phyloP scores from a whole-genome alignment of 306 rosid genomes.

The Morella rubra region DNA sequence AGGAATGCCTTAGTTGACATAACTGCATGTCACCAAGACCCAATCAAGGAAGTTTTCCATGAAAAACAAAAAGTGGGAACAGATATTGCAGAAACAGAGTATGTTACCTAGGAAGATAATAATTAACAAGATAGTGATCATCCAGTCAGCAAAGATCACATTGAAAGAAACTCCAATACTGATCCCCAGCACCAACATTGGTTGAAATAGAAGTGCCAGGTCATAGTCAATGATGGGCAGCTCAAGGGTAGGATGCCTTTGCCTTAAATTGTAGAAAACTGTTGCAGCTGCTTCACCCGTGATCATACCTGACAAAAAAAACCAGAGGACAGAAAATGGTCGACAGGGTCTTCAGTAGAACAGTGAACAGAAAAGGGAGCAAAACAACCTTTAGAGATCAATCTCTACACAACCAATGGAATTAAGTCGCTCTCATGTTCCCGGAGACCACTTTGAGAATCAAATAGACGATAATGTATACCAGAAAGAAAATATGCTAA shows the following conservation, averaged over 20 bases:
- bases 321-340: not conserved
- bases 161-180: conserved; percentile 79
- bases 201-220: conserved; percentile 69
- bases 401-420: not conserved
- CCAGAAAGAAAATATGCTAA: too few relatives aligned
- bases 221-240: conserved; percentile 71
- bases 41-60: not conserved
- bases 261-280: conserved; percentile 62
- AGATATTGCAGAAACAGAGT: not conserved
- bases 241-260: conserved; percentile 72
- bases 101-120: conserved; percentile 55
- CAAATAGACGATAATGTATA: not conserved
- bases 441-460: not conserved
- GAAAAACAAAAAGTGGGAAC: not conserved
- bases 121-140: conserved; percentile 74
- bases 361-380: not conserved
- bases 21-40: conserved; percentile 38
- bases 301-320: conserved; percentile 62
- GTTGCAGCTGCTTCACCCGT: conserved; percentile 86
- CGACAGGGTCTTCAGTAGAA: not conserved
- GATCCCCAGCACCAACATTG: conserved; percentile 71
- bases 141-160: conserved; percentile 84
- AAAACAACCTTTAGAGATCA: not conserved
- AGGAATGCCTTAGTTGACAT: conserved; percentile 66
- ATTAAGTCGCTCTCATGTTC: not conserved